Evolutionary conservation across 306 rosid genomes (phyloP).

Genomic region (Spatholobus suberectus): DNA sequence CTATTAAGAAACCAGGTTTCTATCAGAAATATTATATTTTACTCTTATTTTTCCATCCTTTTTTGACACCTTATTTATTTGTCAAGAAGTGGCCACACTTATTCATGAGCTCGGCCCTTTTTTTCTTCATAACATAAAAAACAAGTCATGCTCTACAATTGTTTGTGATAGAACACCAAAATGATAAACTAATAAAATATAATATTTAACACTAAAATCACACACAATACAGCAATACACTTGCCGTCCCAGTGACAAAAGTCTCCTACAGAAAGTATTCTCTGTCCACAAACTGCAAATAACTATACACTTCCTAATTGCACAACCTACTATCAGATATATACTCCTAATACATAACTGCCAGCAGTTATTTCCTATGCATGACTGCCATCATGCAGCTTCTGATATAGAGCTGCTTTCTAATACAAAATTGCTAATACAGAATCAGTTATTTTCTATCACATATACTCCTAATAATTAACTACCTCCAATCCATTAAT

Average conservation of each 20-base stretch:
- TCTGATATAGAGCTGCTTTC: not conserved
- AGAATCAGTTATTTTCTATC: not conserved
- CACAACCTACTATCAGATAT: not conserved
- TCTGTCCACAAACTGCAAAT: not conserved
- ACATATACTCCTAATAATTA: not conserved
- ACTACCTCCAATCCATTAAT: not conserved
- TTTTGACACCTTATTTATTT: not conserved
- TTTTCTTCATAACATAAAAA: not conserved
- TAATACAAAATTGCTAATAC: not conserved
- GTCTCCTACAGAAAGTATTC: not conserved
- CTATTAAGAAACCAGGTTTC: no score
- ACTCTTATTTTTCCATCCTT: slow-evolving; percentile 13
- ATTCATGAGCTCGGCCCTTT: not conserved
- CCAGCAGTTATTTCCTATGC: not conserved
- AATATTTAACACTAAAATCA: not conserved
- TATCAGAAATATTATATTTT: not conserved
- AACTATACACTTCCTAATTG: not conserved
- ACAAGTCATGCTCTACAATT: not conserved
- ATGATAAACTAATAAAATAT: not conserved
- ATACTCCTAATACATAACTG: not conserved
- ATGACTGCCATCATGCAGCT: not conserved
- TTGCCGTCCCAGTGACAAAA: not conserved
- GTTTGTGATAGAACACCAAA: not conserved
- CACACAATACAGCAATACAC: not conserved
- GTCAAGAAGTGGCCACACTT: not conserved